Base-by-base conservation (phyloP, 345 rosid species). In the Triadica sebifera region DNA sequence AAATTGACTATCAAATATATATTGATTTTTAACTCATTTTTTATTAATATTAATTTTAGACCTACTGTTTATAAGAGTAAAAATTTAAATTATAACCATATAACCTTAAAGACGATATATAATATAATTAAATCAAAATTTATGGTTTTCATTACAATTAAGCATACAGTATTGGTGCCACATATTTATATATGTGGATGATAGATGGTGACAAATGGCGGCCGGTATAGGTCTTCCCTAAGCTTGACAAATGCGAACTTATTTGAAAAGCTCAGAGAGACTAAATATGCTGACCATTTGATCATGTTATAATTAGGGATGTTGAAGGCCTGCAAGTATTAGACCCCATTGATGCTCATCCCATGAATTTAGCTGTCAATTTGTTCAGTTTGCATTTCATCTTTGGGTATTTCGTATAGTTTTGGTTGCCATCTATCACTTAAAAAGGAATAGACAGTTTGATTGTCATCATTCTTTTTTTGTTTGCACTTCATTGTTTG, bases 151-250 rank as follows among this genome's bases (percentile, higher is more conserved):
- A 29, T 29, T 29, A 29, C 34, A 29, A 29, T 29, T 29, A 29
- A 29, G 34, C 34, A 29, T 29, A 29, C 2, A 29, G 2, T 29
- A 29, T 29, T 29, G 34, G 34, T 29, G 34, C 2, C 34, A 29
- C 2, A 29, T 29, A 29, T 29, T 29, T 29, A 29, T 29, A 29
- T 29, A 29, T 29, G 34, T 29, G 34, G 34, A 29, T 29, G 34
- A 29, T 29, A 29, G 69, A 65, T 65, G 52, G 5, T 45, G 63
- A 20, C 7, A 0, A 13, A 8, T 67, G 71, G 24, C 16, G 20
- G 39, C n/a, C n/a, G n/a, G n/a, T n/a, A n/a, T 15, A 67, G 38
- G 71, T 49, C 38, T 67, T 67, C 49, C 71, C 71, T 67, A 67
- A 49, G 20, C n/a, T 1, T 67, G 71, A 67, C 49, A 1, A 29